Base-by-base conservation (phyloP, 352 stramenopile genomes). In the Phytopythium cucurbitacearum region DNA sequence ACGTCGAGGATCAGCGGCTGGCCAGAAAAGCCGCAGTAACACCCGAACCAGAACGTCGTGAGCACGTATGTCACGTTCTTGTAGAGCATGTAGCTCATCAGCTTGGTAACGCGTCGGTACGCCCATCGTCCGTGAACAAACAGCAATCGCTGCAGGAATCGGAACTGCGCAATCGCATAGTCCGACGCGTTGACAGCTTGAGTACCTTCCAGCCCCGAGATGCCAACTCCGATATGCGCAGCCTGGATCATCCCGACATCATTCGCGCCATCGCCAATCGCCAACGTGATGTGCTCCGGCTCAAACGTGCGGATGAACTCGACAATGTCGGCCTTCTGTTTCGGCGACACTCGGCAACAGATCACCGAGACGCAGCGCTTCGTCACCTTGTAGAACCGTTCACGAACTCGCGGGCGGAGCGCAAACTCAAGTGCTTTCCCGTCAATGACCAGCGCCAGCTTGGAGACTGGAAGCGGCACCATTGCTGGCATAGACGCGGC, bases 261-360 rank as follows among this genome's bases (percentile, higher is more conserved):
- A 71, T 98, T 98, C n/a, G 92, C 94, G 48, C 94, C 94, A 64
- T 98, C 94, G n/a, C 94, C 91, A 36, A 98, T 97, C 10, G 87
- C 81, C 7, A 98, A 65, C n/a, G 89, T 97, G 48, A 94, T 80
- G 43, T 74, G 85, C 8, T 88, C 65, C 0, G 69, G 69, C 28
- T 92, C 83, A 21, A 80, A 79, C 13, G 80, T 54, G 39, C 85
- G 85, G 38, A 96, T 70, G 42, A 94, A 70, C 21, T 85, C 70
- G 10, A 96, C 79, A 28, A 96, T 83, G 13, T 93, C 70, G 8
- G 84, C 69, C 47, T 97, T 97, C 47, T 97, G 87, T 57, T 91
- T 92, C 0, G 88, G 88, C 1, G 84, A 95, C 33, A 96, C 82
- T 34, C 88, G 82, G 42, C 87, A 96, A 51, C 84, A 93, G 54